Base-by-base conservation (phyloP, 306 rosid genomes). In the Begonia loranthoides region DNA sequence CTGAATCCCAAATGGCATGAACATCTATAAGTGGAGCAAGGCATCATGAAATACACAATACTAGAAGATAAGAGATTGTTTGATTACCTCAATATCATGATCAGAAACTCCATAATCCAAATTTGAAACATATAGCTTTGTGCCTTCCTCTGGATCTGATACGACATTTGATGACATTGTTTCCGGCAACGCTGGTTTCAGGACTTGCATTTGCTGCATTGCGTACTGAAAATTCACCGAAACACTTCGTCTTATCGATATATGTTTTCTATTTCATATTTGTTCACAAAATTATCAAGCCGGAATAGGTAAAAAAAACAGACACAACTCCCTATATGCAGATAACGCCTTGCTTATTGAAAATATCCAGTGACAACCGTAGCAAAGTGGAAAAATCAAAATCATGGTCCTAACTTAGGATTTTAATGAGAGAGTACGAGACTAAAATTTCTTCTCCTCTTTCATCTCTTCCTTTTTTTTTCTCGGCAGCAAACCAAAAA, bases 51-150 rank as follows among this genome's bases (percentile, higher is more conserved):
- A 28, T 28, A 28, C 9, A 4, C 36, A 28, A 28, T 28, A 28
- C 36, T 7, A 28, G 36, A 28, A 28, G 36, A 28, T 1, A 28
- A 28, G 36, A 28, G 36, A 5, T 28, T 28, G 12, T 9, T 36
- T 1, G 33, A 13, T 15, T 48, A 73, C 79, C 75, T 60, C 51
- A 15, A 73, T 52, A 55, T 73, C 79, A 6, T 49, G 52, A 9
- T 65, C 56, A 9, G 79, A 56, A 40, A 73, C 79, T 4, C 44
- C 69, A 51, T 68, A 69, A 21, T 73, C 62, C 48, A 68, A 57
- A 56, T 68, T 73, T 21, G 75, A 73, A 12, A 73, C 12, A 22
- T 69, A 73, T 3, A 73, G 41, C 19, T 73, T 73, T 48, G 78
- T 59, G 15, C 68, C 57, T 13, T 4, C 58, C 61, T 48, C 59